phyloP scores from a whole-genome alignment of 2,329 filamentous ascomycete genomes.

The Rutstroemia sp. region DNA sequence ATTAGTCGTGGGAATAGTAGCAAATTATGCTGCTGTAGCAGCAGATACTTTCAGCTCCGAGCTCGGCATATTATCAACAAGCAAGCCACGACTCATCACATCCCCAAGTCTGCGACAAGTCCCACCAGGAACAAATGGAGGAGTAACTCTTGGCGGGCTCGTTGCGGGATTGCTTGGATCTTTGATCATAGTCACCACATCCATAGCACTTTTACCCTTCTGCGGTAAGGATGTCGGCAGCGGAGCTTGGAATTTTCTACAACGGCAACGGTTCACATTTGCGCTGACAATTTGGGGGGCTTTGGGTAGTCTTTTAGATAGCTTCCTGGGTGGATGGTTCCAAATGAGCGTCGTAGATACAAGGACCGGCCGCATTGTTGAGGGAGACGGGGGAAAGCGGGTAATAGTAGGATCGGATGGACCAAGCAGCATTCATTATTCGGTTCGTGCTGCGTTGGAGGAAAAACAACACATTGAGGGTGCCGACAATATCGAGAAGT shows the following conservation, averaged over 20 bases:
- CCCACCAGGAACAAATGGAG: slow-evolving; percentile 88
- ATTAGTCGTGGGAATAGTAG: slow-evolving; percentile 57
- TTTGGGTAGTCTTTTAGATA: slow-evolving; percentile 78
- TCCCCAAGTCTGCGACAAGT: slow-evolving; percentile 69
- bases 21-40: slow-evolving; percentile 84
- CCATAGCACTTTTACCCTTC: slow-evolving; percentile 62
- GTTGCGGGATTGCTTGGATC: slow-evolving; percentile 68
- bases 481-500: slow-evolving; percentile 32
- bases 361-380: slow-evolving; percentile 77
- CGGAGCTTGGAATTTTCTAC: slow-evolving; percentile 46
- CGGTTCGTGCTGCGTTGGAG: slow-evolving; percentile 37
- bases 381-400: slow-evolving; percentile 67
- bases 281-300: slow-evolving; percentile 65
- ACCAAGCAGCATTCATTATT: slow-evolving; percentile 29
- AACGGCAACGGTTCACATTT: slow-evolving; percentile 40
- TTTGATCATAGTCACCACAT: slow-evolving; percentile 54
- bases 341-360: slow-evolving; percentile 84
- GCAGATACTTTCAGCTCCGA: slow-evolving; percentile 95
- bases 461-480: slow-evolving; percentile 36
- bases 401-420: slow-evolving; percentile 38
- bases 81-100: slow-evolving; percentile 76
- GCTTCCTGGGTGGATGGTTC: slow-evolving; percentile 73
- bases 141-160: slow-evolving; percentile 71
- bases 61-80: slow-evolving; percentile 78
- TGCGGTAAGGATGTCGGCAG: slow-evolving; percentile 37